Percentiles rank a stretch among this genome's conserved stretches.
These are phyloP conservation scores for Castanea sativa DNA, from an alignment of 306 rosid species.

Conservation along the genomic window DNA sequence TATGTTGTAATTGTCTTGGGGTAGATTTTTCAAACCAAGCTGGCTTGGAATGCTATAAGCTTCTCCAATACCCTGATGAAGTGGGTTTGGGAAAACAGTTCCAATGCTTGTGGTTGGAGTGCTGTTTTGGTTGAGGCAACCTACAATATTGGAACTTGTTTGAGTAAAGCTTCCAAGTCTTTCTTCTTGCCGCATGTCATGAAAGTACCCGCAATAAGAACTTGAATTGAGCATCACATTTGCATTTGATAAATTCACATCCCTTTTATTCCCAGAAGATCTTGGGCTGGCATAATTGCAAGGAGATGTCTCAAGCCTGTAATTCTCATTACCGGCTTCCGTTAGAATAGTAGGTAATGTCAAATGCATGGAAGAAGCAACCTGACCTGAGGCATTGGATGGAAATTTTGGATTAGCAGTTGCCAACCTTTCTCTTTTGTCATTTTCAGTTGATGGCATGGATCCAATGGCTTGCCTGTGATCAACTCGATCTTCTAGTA, in stretches of 20 bases:
- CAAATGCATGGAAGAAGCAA: conserved; percentile 26
- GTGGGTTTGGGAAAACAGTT: conserved; percentile 8
- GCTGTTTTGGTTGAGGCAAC: conserved; percentile 4
- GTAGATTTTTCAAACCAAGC: not conserved
- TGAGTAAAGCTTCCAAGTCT: conserved; percentile 17
- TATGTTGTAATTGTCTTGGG: not conserved
- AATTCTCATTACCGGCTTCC: not conserved
- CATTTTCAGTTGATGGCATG: conserved; percentile 4
- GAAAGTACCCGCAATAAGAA: not conserved
- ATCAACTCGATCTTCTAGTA: not conserved
- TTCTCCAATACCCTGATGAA: conserved; percentile 12
- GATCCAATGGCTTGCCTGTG: conserved; percentile 21
- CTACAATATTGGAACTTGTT: not conserved
- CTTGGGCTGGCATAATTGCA: conserved; percentile 6
- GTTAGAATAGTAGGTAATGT: conserved; percentile 13
- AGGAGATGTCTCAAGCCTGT: conserved; percentile 2
- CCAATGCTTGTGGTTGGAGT: conserved; percentile 17
- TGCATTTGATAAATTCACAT: not conserved
- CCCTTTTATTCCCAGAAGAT: not conserved
- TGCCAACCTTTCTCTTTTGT: conserved; percentile 4
- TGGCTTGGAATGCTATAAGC: conserved; percentile 22
- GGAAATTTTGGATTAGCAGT: not conserved
- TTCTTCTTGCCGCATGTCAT: conserved; percentile 19
- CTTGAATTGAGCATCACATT: conserved; percentile 16
- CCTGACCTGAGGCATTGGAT: conserved; percentile 17